Percentiles rank a stretch among this genome's conserved stretches.
Conservation (phyloP, 2,329 filamentous ascomycete species). For the Ilyonectria robusta region DNA sequence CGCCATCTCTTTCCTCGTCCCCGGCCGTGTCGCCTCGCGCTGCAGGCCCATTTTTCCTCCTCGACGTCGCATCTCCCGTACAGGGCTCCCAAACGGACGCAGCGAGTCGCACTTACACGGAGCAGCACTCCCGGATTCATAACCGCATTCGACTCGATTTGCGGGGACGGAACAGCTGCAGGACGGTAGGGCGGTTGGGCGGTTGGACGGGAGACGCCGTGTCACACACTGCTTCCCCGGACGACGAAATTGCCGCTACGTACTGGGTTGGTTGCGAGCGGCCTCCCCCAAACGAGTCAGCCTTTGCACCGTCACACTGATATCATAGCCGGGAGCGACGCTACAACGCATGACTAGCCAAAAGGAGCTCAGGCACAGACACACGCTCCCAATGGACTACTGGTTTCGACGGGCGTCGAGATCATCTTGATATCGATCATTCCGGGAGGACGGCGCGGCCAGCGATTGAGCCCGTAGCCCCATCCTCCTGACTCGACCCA, state of each 20-base stretch:
- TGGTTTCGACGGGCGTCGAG: slow-evolving; percentile 33
- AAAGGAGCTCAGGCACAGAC: slow-evolving; percentile 31
- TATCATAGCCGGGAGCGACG: slow-evolving; percentile 17
- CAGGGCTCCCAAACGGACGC: slow-evolving; percentile 9
- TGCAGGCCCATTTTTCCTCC: slow-evolving; percentile 5
- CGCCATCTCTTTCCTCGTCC: slow-evolving; percentile 7
- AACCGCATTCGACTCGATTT: slow-evolving; percentile 27
- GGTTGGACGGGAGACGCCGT: slow-evolving; percentile 38
- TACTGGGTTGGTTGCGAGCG: slow-evolving; percentile 1
- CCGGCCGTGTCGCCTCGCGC: slow-evolving; percentile 11
- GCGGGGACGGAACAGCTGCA: slow-evolving; percentile 29
- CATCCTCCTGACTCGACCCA: slow-evolving; percentile 43
- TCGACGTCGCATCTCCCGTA: slow-evolving; percentile 3
- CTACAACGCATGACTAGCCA: slow-evolving; percentile 36
- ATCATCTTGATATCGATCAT: slow-evolving; percentile 41
- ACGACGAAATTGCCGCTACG: slow-evolving; percentile 27
- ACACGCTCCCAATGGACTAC: slow-evolving; percentile 16
- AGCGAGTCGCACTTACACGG: slow-evolving; percentile 18
- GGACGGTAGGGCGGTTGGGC: slow-evolving; percentile 13
- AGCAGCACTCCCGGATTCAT: slow-evolving; percentile 20
- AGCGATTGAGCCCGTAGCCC: slow-evolving; percentile 31
- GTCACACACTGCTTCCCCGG: slow-evolving; percentile 42
- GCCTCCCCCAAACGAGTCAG: slow-evolving; percentile 26
- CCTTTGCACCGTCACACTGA: slow-evolving; percentile 14
- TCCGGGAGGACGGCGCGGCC: slow-evolving; percentile 35